Evolutionary conservation across 306 rosid species (phyloP).

Genomic region (Gastrolobium bilobum): DNA sequence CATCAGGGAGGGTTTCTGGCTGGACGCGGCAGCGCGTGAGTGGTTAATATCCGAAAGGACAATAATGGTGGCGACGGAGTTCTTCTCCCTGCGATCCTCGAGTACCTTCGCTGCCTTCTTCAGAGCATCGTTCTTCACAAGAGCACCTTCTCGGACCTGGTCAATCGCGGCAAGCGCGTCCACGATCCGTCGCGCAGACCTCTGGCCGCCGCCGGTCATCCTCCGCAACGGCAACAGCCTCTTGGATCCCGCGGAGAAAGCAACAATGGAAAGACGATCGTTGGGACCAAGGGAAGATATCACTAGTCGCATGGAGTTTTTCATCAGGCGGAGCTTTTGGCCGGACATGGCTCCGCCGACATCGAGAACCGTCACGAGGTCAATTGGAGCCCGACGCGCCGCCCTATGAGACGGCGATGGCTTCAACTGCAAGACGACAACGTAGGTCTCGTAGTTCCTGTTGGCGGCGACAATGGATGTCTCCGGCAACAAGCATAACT

Average conservation of each 20-base stretch:
- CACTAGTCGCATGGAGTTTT: slow-evolving; percentile 69
- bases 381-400: slow-evolving; percentile 68
- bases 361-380: slow-evolving; percentile 78
- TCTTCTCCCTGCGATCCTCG: slow-evolving; percentile 91
- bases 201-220: slow-evolving; percentile 74
- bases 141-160: slow-evolving; percentile 54
- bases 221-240: slow-evolving; percentile 73
- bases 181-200: slow-evolving; percentile 69
- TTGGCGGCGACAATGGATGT: slow-evolving; percentile 81
- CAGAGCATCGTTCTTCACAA: slow-evolving; percentile 76
- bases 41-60: slow-evolving; percentile 62
- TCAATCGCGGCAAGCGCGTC: slow-evolving; percentile 65
- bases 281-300: slow-evolving; percentile 71
- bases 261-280: slow-evolving; percentile 89
- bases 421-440: slow-evolving; percentile 70
- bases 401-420: slow-evolving; percentile 57
- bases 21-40: slow-evolving; percentile 34
- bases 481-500: slow-evolving; percentile 71
- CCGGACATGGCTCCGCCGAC: slow-evolving; percentile 66
- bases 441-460: slow-evolving; percentile 71
- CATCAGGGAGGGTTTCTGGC: slow-evolving; percentile 47
- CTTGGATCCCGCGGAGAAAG: slow-evolving; percentile 85
- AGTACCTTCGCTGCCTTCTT: slow-evolving; percentile 89
- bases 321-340: slow-evolving; percentile 71
- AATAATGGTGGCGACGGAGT: slow-evolving; percentile 69